Evolutionary conservation across 352 stramenopile genomes (phyloP).

Genomic region (Phytopythium delawarense): DNA sequence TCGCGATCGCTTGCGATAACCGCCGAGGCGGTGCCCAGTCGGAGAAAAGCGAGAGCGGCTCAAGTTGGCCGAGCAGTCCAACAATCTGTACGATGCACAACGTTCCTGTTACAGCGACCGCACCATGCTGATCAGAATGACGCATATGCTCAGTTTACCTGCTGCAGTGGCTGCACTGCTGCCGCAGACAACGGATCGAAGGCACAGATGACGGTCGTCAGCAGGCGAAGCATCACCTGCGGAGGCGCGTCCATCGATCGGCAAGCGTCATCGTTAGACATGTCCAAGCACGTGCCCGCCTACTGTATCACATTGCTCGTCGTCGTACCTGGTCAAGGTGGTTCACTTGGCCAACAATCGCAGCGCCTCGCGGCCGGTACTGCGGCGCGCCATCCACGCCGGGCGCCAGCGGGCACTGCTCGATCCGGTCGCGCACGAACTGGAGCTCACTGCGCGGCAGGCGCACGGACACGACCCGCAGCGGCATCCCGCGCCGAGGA

Average conservation of each 20-base stretch:
- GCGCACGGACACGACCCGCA: constrained; percentile 59
- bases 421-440: constrained; percentile 80
- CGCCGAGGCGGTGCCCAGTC: constrained; percentile 74
- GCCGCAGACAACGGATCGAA: constrained; percentile 49
- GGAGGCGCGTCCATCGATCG: background rate
- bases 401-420: constrained; percentile 54
- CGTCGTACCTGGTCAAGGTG: constrained; percentile 64
- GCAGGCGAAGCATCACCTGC: constrained; percentile 68
- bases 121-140: too few species aligned
- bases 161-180: constrained; percentile 50
- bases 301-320: background rate
- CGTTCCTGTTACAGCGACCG: background rate
- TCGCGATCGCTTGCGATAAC: constrained; percentile 34
- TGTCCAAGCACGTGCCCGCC: background rate
- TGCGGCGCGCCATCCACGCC: constrained; percentile 52
- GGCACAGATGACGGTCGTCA: constrained; percentile 46
- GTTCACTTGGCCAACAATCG: constrained; percentile 63
- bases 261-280: background rate
- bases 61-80: constrained; percentile 48
- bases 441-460: constrained; percentile 85
- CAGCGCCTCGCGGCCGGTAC: constrained; percentile 52
- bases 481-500: constrained; percentile 74
- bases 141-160: constrained; percentile 26
- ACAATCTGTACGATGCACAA: constrained; percentile 41
- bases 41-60: constrained; percentile 63